A percentile compares a stretch with the other conserved stretches of the same genome.
These are phyloP conservation scores for Penicillium pulvis DNA, from an alignment of 495 filamentous ascomycete genomes.

Conservation along the genomic window DNA sequence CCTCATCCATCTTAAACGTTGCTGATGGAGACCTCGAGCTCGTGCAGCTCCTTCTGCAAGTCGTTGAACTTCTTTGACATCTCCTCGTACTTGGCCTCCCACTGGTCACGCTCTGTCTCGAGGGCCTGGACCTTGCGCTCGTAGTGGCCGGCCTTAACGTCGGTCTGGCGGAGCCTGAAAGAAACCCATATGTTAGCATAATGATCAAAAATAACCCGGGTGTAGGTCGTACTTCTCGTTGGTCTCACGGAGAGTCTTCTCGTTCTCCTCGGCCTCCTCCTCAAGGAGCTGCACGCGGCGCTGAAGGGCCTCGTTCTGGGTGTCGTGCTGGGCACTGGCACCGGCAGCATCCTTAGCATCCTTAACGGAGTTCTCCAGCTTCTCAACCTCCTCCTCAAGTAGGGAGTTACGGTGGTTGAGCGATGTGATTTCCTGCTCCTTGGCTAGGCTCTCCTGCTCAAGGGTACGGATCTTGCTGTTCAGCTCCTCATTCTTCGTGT, in stretches of 20 bases:
- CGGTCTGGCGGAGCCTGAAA: constrained; percentile 89
- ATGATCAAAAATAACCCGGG: background rate
- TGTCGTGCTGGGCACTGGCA: constrained; percentile 71
- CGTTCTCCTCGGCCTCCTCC: constrained; percentile 94
- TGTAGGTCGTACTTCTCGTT: constrained; percentile 85
- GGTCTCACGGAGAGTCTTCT: constrained; percentile 90
- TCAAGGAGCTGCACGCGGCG: constrained; percentile 92
- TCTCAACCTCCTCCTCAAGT: constrained; percentile 88
- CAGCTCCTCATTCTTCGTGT: constrained; percentile 81
- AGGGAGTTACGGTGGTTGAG: constrained; percentile 88
- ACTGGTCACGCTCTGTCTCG: constrained; percentile 82
- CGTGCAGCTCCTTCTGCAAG: constrained; percentile 89
- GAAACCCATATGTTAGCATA: constrained; percentile 22
- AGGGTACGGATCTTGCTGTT: constrained; percentile 81
- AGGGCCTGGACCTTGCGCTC: constrained; percentile 99
- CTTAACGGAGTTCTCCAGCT: constrained; percentile 74
- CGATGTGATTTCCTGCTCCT: constrained; percentile 97
- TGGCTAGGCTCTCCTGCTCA: constrained; percentile 91
- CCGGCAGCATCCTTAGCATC: constrained; percentile 77
- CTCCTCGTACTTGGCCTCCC: constrained; percentile 97
- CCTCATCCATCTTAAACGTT: constrained; percentile 66
- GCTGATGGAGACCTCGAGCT: constrained; percentile 84
- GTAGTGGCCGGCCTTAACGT: constrained; percentile 98
- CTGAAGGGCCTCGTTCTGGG: constrained; percentile 85
- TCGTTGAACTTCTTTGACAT: constrained; percentile 81